Conservation (phyloP, 306 rosid genomes). For the Pyrus pyrifolia region DNA sequence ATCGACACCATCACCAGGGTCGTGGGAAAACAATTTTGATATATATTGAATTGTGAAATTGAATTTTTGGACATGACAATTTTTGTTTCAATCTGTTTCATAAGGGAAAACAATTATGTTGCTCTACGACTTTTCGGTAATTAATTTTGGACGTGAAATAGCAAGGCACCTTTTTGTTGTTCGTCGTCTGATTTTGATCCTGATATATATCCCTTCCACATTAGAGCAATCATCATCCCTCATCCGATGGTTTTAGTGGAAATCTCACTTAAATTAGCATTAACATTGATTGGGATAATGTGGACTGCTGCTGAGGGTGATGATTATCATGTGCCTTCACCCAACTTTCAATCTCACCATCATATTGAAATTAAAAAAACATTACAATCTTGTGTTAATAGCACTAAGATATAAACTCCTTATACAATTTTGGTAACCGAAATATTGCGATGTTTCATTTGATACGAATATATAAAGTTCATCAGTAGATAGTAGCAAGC, state of each 20-base stretch:
- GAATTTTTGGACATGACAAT: background rate
- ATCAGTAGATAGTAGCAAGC: background rate
- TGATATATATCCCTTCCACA: background rate
- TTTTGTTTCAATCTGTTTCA: background rate
- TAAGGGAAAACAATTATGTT: background rate
- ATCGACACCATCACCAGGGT: no score
- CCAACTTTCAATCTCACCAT: background rate
- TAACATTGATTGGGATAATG: background rate
- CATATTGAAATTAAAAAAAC: background rate
- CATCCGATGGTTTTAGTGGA: conserved; percentile 22
- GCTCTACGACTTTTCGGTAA: background rate
- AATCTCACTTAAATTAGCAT: conserved; percentile 15
- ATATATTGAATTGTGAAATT: background rate
- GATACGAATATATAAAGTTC: no score
- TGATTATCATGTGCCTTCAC: background rate
- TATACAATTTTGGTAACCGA: no score
- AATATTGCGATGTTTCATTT: no score
- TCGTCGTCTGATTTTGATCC: background rate
- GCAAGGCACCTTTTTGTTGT: background rate
- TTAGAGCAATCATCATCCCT: background rate
- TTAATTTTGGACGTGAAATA: background rate
- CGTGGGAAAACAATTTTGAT: no score
- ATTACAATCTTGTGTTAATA: background rate
- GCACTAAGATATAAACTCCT: background rate
- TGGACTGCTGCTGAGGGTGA: background rate